Evolutionary conservation across 148 eudicot genomes (phyloP), one percentile per base, ranked within the genome.

Genomic region (Persicaria maculosa): DNA sequence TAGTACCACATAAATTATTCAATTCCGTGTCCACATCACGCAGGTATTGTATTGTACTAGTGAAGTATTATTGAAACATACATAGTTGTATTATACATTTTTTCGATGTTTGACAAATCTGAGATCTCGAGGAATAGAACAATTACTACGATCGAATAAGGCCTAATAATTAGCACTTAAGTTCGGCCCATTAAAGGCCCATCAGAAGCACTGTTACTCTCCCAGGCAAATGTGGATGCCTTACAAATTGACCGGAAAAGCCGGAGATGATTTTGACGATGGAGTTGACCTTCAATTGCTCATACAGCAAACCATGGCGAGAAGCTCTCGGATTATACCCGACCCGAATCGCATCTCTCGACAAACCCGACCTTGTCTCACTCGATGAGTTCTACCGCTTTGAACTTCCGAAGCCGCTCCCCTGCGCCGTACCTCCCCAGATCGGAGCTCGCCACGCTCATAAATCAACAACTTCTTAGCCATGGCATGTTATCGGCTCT

Each of bases 391-490:
- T 91, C 82, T 93, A 93, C 94, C 78, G 83, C 43, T 62, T 50
- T 4, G 73, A 85, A 54, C 94, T 93, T 93, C 71, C 87, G 70
- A 22, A 74, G 76, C 9, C 93, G 98, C 17, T 71, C 72, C 82
- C 94, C 98, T 76, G 64, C 74, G 4, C 87, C 96, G 16, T 72
- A 86, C 78, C 79, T 93, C 79, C 89, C 98, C 62, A 80, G 80
- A 45, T 72, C 83, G 14, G 98, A 93, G 47, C 98, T 93, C 78
- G 81, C 87, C 64, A 79, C 83, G n/a, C 94, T 93, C 72, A 89
- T 93, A 22, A 22, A 22, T 22, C 25, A 22, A 22, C 25, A 22
- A 22, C 25, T 22, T 22, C 25, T 22, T 22, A 22, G 25, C 25
- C 25, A 22, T 22, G 25, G 25, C 25, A 22, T 0, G 25, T 22